Evolutionary conservation across 2,329 filamentous ascomycete genomes (phyloP).

Genomic region (Saccharata proteae): DNA sequence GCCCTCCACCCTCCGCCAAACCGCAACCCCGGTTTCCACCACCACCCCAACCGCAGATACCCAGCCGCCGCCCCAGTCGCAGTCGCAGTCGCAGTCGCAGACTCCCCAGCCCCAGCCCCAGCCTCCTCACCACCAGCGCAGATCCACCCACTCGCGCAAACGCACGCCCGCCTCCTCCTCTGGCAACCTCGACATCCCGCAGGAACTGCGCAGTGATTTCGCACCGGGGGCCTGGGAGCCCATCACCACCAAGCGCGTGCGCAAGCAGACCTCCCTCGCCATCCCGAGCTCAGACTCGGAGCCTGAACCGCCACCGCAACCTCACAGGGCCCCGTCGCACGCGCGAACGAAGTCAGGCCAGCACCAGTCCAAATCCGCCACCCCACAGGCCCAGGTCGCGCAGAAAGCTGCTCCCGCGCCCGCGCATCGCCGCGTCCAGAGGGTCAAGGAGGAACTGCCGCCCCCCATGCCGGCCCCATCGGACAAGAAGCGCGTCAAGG

Average conservation of each 20-base stretch:
- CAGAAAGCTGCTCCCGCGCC: constrained; percentile 4
- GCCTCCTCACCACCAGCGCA: constrained; percentile 1
- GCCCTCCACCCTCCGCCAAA: too few relatives aligned
- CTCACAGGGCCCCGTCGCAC: neutral
- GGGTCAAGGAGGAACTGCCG: too few relatives aligned
- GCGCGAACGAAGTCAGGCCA: too few relatives aligned
- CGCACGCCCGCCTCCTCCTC: neutral
- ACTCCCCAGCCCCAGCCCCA: neutral
- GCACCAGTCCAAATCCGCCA: neutral
- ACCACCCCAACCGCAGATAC: neutral
- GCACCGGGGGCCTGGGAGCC: constrained; percentile 8
- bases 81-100: constrained; percentile 1
- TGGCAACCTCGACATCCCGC: constrained; percentile 3
- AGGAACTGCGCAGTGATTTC: constrained; percentile 9
- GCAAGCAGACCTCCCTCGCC: constrained; percentile 8
- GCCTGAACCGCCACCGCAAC: neutral
- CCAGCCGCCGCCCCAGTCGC: too few relatives aligned
- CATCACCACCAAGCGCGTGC: constrained; percentile 7
- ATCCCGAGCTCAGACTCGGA: constrained; percentile 1
- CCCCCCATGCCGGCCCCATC: constrained; percentile 40
- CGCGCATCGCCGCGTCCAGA: constrained; percentile 4
- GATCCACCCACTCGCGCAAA: neutral
- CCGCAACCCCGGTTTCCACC: neutral
- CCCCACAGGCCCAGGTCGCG: neutral
- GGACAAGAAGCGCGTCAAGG: constrained; percentile 42